Percentiles rank a stretch among this genome's conserved stretches.
phyloP scores from a whole-genome alignment of 306 rosid species.

The Cercis canadensis region DNA sequence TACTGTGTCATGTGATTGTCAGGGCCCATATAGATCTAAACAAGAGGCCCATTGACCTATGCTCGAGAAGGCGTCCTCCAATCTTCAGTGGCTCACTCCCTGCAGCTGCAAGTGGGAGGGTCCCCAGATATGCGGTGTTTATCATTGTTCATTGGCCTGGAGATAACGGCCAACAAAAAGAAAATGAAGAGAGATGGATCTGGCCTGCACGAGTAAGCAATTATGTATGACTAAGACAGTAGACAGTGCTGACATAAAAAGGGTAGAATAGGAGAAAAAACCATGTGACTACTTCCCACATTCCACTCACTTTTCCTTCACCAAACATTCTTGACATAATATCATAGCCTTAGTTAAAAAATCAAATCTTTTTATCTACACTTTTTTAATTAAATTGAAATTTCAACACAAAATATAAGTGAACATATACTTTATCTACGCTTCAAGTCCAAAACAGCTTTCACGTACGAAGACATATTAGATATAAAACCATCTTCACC shows the following conservation, averaged over 20 bases:
- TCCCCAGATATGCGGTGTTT: conserved; percentile 57
- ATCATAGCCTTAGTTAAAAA: too few species aligned
- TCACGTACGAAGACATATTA: too few species aligned
- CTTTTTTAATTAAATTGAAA: too few species aligned
- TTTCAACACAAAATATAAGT: too few species aligned
- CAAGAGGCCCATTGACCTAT: conserved; percentile 53
- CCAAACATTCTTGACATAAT: too few species aligned
- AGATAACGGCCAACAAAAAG: conserved; percentile 50
- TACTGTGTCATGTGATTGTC: conserved; percentile 51
- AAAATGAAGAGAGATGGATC: conserved; percentile 53
- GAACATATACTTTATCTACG: too few species aligned
- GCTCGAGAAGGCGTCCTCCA: conserved; percentile 56
- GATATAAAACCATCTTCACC: too few species aligned
- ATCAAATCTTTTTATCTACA: too few species aligned
- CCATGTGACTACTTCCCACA: conserved; percentile 40
- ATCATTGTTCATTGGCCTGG: conserved; percentile 64
- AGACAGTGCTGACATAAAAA: conserved; percentile 26
- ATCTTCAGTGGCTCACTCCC: too few species aligned
- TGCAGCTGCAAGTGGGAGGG: conserved; percentile 76
- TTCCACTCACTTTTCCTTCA: too few species aligned
- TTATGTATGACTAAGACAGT: conserved; percentile 52
- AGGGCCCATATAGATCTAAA: conserved; percentile 63
- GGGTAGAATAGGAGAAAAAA: conserved; percentile 31
- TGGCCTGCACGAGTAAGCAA: conserved; percentile 52
- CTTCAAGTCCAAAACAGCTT: too few species aligned